phyloP scores from a whole-genome alignment of 768 basidiomycete genomes.

The Ephemerocybe angulata region DNA sequence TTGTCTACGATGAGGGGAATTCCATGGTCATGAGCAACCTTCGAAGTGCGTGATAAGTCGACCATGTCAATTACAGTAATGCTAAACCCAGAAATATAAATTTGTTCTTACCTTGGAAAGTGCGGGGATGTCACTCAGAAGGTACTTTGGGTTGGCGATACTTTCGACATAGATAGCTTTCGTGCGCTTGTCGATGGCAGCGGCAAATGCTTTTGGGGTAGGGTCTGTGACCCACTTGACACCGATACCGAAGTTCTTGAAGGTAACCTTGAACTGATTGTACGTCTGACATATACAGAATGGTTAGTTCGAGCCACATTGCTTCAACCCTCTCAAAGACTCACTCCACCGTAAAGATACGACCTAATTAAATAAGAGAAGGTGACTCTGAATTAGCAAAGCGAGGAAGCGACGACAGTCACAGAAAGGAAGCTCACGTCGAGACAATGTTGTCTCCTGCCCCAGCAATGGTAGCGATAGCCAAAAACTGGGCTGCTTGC shows the following conservation, averaged over 20 bases:
- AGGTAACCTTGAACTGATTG: constrained; percentile 73
- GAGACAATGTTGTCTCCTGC: constrained; percentile 78
- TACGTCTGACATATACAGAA: constrained; percentile 54
- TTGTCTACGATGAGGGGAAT: constrained; percentile 83
- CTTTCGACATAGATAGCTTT: constrained; percentile 74
- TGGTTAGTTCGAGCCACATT: background rate
- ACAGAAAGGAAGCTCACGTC: no score
- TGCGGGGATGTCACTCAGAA: constrained; percentile 61
- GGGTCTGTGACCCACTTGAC: constrained; percentile 59
- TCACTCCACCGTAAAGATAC: constrained; percentile 65
- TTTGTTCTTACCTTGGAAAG: constrained; percentile 54
- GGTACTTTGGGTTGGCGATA: constrained; percentile 78
- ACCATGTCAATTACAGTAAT: constrained; percentile 20
- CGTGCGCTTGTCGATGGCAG: constrained; percentile 73
- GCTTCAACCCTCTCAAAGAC: constrained; percentile 18
- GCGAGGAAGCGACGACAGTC: no score
- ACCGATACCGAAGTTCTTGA: constrained; percentile 67
- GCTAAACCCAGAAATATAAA: background rate
- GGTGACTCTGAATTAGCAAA: no score
- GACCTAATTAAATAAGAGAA: no score
- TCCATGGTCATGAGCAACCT: constrained; percentile 56
- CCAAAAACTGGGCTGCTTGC: constrained; percentile 74
- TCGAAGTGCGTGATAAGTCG: no score
- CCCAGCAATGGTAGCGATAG: constrained; percentile 56
- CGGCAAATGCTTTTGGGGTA: constrained; percentile 54